Evolutionary conservation across 208 protist genomes (phyloP), one percentile per base, ranked within the genome.

Genomic region (Phytomonas serpens): DNA sequence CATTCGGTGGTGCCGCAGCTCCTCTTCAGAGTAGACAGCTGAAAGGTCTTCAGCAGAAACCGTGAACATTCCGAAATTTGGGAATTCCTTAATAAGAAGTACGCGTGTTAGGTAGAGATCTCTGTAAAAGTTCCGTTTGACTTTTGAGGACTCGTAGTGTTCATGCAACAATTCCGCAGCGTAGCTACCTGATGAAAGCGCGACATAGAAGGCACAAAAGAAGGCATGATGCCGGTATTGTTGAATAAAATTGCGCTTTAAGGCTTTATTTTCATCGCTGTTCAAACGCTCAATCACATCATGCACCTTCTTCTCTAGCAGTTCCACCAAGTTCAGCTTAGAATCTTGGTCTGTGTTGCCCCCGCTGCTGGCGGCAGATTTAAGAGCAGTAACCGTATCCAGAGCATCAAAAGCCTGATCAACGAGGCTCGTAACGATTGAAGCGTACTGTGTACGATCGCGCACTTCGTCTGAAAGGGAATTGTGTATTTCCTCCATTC

Each of bases 171-270:
- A 57, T 37, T 82, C 80, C 61, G 79, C 67, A 23, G 87, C 84
- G 68, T 90, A 88, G 64, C 78, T 80, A 32, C 78, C 67, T 19
- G 72, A 72, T 5, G 85, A 77, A 40, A 96, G 70, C 4, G 87
- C 85, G 4, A 72, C 77, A 77, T 87, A 96, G 66, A 94, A 88
- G 65, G 85, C 80, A 72, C 91, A 96, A 75, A 96, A 96, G 77
- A 94, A 96, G 34, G 88, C 83, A 69, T 96, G 91, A 63, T 96
- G 91, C 31, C 91, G 88, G 72, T 92, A 93, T 74, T 96, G 88
- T 77, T 90, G 82, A 63, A 96, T 83, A 67, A 89, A 92, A 30
- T 82, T 82, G 34, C 78, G 84, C 77, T 93, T 93, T 30, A 89
- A 71, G 5, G 87, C 84, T 32, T 34, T 72, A 31, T 78, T 79